Percentiles rank a stretch among this genome's conserved stretches.
Conservation (phyloP, 805 yeast genomes). For the Groenewaldozyma tartarivorans region DNA sequence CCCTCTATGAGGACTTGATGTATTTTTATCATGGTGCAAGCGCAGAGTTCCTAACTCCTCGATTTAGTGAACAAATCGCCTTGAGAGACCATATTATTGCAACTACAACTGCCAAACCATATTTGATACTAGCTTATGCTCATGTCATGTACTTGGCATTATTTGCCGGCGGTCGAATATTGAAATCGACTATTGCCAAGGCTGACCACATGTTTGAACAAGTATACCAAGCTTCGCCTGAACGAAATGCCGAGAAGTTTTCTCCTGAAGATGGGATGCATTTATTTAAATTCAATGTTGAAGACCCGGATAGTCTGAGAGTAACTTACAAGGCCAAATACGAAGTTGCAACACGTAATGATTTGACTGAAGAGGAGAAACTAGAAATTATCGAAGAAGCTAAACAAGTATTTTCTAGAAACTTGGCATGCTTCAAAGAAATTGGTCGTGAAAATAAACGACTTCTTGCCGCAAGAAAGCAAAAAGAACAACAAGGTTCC, state of each 20-base stretch:
- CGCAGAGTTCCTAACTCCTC: slow-evolving; percentile 48
- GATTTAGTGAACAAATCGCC: slow-evolving; percentile 50
- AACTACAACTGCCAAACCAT: slow-evolving; percentile 53
- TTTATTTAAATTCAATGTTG: slow-evolving; percentile 60
- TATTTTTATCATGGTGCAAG: slow-evolving; percentile 52
- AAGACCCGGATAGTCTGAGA: slow-evolving; percentile 58
- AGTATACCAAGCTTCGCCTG: slow-evolving; percentile 28
- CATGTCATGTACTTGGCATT: slow-evolving; percentile 79
- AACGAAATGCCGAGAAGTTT: slow-evolving; percentile 35
- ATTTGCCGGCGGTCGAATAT: slow-evolving; percentile 76
- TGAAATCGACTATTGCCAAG: slow-evolving; percentile 55
- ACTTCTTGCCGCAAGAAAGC: slow-evolving; percentile 12
- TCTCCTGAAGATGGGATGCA: slow-evolving; percentile 54
- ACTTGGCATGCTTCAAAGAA: slow-evolving; percentile 51
- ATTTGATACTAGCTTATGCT: slow-evolving; percentile 65
- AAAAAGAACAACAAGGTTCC: background rate
- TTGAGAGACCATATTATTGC: slow-evolving; percentile 52
- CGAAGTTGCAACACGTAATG: slow-evolving; percentile 65
- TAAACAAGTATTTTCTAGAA: slow-evolving; percentile 53
- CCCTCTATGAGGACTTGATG: slow-evolving; percentile 51
- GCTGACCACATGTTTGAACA: slow-evolving; percentile 71
- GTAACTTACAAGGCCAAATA: slow-evolving; percentile 62
- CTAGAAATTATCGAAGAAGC: slow-evolving; percentile 60
- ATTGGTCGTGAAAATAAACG: slow-evolving; percentile 56
- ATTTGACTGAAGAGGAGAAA: slow-evolving; percentile 63